Evolutionary conservation across 1,284 basidiomycete species (phyloP), one percentile per base, ranked within the genome.

Genomic region (Rhodofomes roseus): DNA sequence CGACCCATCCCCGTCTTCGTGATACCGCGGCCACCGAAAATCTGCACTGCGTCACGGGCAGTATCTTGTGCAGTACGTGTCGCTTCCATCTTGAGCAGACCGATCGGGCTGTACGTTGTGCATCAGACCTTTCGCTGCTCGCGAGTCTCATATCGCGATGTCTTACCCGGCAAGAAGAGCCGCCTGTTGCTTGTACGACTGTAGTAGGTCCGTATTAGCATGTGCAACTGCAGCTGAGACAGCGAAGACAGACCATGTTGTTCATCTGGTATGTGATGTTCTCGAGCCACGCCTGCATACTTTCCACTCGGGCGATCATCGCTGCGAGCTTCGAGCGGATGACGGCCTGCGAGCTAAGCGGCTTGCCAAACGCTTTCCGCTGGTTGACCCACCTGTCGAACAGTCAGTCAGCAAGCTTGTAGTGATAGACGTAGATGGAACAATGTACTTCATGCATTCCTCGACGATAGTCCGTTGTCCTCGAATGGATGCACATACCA

Each of bases 261-360:
- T 83, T 87, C 95, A 96, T 96, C 75, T 96, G 95, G 73, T 89
- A 87, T 0, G 94, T 96, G 62, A 96, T 78, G 69, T 85, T 90
- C 77, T 98, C 95, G 27, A 96, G 77, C 93, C 94, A 97, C 52
- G 83, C 85, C 71, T 97, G 95, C 22, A 81, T 81, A 3, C 85
- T 84, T 74, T 96, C 93, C 37, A 84, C 81, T 60, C 92, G 87
- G 23, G 90, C 84, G 61, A 96, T 93, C 91, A 96, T 94, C 27
- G 79, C 78, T 1, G 93, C 93, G 53, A 96, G 74, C 79, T 95
- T 95, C 67, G 82, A 81, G 57, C 94, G 84, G 67, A 97, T 88
- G 62, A 96, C 90, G 6, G 94, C 84, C 72, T 93, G 91, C 7
- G 87, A 83, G 65, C 87, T 85, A 20, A 96, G 80, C 2, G 93